Conservation (phyloP, 371 early-diverging fungal species). For the Coemansia sp. region DNA sequence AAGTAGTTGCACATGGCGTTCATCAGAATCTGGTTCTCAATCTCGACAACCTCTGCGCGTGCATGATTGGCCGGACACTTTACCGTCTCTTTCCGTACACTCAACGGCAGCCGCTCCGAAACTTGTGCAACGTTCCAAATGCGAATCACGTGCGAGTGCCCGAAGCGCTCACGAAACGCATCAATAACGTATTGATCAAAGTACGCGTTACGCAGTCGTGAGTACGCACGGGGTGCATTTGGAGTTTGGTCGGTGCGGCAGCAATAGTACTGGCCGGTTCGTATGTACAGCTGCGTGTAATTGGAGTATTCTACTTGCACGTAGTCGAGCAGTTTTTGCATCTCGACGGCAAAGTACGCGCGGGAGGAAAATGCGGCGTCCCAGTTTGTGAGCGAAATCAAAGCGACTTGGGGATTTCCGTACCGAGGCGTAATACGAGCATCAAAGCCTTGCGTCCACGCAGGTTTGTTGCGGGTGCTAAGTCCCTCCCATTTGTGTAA, state of each 20-base stretch:
- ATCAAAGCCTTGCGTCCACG: constrained; percentile 46
- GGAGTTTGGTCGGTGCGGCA: constrained; percentile 54
- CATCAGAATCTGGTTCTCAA: constrained; percentile 23
- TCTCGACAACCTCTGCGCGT: constrained; percentile 19
- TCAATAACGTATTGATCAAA: constrained; percentile 49
- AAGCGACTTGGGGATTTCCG: constrained; percentile 32
- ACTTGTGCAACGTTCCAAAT: constrained; percentile 16
- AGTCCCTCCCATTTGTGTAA: constrained; percentile 58
- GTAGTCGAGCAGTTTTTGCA: constrained; percentile 47
- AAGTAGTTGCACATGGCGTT: constrained; percentile 19
- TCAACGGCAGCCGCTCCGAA: constrained; percentile 9
- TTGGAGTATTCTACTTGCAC: constrained; percentile 32
- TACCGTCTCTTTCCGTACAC: neutral
- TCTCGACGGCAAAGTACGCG: constrained; percentile 37
- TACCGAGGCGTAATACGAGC: constrained; percentile 13
- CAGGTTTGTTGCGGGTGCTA: constrained; percentile 52
- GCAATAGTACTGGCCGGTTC: constrained; percentile 59
- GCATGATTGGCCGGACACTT: constrained; percentile 20
- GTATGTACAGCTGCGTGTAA: constrained; percentile 52
- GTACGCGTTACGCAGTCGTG: constrained; percentile 49
- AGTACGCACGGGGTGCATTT: constrained; percentile 48
- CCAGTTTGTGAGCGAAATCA: constrained; percentile 59
- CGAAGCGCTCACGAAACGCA: constrained; percentile 42
- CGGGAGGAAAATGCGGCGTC: constrained; percentile 55
- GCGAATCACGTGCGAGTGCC: constrained; percentile 16